These are phyloP conservation scores for Boletus eberwhitei DNA, from an alignment of 768 basidiomycete genomes.

Conservation along the genomic window DNA sequence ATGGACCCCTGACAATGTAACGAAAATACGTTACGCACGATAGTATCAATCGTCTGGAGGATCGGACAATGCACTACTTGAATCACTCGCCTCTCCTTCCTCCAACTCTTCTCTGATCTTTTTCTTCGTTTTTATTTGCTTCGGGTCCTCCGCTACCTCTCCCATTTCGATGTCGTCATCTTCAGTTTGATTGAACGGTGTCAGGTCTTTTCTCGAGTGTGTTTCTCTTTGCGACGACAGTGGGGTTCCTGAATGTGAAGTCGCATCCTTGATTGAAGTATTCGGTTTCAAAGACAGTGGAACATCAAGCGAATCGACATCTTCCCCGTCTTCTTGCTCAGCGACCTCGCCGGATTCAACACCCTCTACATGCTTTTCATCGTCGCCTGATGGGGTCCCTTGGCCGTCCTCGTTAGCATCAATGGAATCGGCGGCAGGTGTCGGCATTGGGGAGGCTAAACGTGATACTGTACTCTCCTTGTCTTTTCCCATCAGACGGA, in stretches of 20 bases:
- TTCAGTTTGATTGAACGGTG: conserved; percentile 27
- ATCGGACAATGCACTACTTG: conserved; percentile 74
- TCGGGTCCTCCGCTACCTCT: conserved; percentile 76
- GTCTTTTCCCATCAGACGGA: conserved; percentile 71
- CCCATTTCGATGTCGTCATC: conserved; percentile 88
- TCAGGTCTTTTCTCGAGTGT: conserved; percentile 15
- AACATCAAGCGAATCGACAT: conserved; percentile 31
- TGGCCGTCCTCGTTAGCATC: conserved; percentile 26
- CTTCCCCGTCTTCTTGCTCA: conserved; percentile 39
- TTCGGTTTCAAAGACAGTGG: conserved; percentile 30
- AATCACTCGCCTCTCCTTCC: conserved; percentile 83
- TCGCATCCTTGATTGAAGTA: conserved; percentile 32
- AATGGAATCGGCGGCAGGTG: conserved; percentile 45
- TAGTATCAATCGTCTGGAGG: conserved; percentile 54
- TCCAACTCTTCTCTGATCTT: conserved; percentile 71
- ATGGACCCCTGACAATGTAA: conserved; percentile 10
- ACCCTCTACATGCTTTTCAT: conserved; percentile 38
- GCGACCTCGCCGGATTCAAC: conserved; percentile 42
- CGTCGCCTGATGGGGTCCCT: conserved; percentile 21
- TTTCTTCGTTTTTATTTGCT: conserved; percentile 44
- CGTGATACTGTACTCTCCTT: conserved; percentile 44
- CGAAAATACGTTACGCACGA: not conserved
- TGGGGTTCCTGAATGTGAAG: conserved; percentile 33
- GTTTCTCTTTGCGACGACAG: conserved; percentile 24
- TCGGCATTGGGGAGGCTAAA: conserved; percentile 39